Conservation (phyloP, 2,329 filamentous ascomycete genomes). For the Fusarium sp. region DNA sequence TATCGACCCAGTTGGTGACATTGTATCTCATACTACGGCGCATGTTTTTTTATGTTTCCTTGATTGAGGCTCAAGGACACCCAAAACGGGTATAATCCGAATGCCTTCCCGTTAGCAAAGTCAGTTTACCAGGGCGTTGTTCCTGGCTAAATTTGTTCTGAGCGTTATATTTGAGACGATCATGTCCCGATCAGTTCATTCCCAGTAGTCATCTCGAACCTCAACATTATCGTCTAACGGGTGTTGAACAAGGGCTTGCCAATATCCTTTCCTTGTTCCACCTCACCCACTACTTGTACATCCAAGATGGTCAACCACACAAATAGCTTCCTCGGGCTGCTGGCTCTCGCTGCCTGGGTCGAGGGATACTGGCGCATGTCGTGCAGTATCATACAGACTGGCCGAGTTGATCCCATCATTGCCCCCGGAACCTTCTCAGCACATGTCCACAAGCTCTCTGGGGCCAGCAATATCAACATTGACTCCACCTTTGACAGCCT, state of each 20-base stretch:
- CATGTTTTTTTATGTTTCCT: constrained; percentile 6
- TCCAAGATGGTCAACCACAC: constrained; percentile 19
- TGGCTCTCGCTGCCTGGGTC: constrained; percentile 10
- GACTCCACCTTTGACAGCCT: constrained; percentile 24
- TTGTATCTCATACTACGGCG: not conserved
- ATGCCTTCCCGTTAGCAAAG: not conserved
- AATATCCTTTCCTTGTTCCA: constrained; percentile 9
- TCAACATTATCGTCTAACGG: not conserved
- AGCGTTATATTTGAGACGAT: constrained; percentile 25
- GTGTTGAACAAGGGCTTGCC: constrained; percentile 13
- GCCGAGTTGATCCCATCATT: constrained; percentile 36
- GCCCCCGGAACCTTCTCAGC: constrained; percentile 30
- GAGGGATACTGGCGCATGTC: constrained; percentile 41
- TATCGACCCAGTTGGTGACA: not conserved
- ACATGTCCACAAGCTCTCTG: constrained; percentile 37
- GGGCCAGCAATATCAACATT: constrained; percentile 36
- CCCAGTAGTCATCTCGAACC: not conserved
- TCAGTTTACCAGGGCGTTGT: not conserved
- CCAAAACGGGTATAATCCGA: constrained; percentile 5
- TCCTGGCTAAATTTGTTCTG: not conserved
- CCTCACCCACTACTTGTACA: not conserved
- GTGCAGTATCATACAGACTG: constrained; percentile 36
- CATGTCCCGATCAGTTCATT: constrained; percentile 2
- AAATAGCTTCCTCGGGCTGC: constrained; percentile 9
- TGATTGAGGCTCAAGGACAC: constrained; percentile 2